Base-by-base conservation (phyloP, 2,329 filamentous ascomycete species). In the Ascochyta rabiei region DNA sequence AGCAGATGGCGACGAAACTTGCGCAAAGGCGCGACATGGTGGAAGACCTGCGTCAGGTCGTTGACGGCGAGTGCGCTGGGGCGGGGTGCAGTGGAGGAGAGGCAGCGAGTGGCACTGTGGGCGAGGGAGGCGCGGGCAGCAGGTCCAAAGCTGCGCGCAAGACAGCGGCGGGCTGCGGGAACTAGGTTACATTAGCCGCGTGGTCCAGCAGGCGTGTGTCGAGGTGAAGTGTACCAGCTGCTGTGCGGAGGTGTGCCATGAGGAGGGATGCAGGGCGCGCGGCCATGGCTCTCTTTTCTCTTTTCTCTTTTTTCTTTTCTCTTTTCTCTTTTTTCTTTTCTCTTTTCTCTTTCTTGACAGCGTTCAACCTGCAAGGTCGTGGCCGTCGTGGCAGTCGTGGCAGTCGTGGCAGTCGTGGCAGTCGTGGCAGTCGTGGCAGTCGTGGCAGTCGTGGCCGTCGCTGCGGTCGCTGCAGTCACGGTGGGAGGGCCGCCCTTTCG, bases 1-100 rank as follows among this genome's bases (percentile, higher is more conserved):
- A 86, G 77, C 56, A 92, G 85, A 35, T 86, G 82, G 19, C 80
- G 82, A 31, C 91, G 86, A 80, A 88, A 89, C 65, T 82, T 76
- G 34, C 91, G 89, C 46, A 96, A 80, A 10, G 85, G 80, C 13
- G 86, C 79, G 55, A 95, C 86, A 74, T 90, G 84, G 66, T 90
- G 90, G 72, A 96, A 89, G 67, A 97, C 76, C 57, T 85, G 85
- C 61, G 91, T 89, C 3, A 62, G 47, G 5, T 59, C 37, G 44
- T 66, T 62, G 41, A 60, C 47, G 1, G 63, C 38, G n/a, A 48
- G 58, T 4, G 67, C 46, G 56, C 47, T 64, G 49, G 59, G 59
- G 30, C 61, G 58, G 21, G 60, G 47, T 26, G 60, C 30, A 33
- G 62, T 64, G 13, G 60, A 52, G 19, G 65, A 67, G 30, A 72